Evolutionary conservation across 2,329 filamentous ascomycete genomes (phyloP), one percentile per base, ranked within the genome.

Genomic region (Lizonia empirigonia): DNA sequence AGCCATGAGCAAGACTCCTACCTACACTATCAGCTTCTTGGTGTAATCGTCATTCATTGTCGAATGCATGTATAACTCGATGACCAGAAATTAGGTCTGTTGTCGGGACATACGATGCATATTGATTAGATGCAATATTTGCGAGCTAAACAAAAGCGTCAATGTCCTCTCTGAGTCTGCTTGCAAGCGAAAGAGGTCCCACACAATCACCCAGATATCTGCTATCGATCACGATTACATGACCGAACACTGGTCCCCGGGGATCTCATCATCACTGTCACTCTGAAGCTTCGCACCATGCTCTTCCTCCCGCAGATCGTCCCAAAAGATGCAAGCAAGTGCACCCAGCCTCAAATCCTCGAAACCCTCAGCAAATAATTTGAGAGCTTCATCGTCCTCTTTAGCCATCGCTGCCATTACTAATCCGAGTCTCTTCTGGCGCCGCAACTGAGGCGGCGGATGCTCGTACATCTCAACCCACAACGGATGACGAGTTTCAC

Each of bases 261-360:
- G 49, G 9, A 46, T 33, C 16, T 48, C 42, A 34, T 58, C 45
- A 35, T 59, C 48, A 26, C n/a, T n/a, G n/a, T 26, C 10, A 12
- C 10, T 36, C 18, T 34, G 15, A 8, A 18, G 24, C 40, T 50
- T 53, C 34, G 38, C 5, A 8, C 53, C 50, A 36, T 27, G 45
- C 37, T 53, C 56, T 30, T 15, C 37, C 19, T 56, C 53, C 24
- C 42, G 35, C 34, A 59, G 29, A 51, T 53, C 36, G 20, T 56
- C 44, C 56, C 56, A 59, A 26, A 47, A 59, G 32, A 50, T 50
- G 40, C 45, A 56, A 34, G 29, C 41, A 16, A 50, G 35, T 19
- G 22, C 42, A 24, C 56, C 56, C 10, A 53, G 13, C 38, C 53
- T 53, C 34, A 45, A n/a, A 7, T 27, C 24, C 38, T 56, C 40